Evolutionary conservation across 805 yeast species (phyloP).

Genomic region (Kregervanrija pseudodelftensis): DNA sequence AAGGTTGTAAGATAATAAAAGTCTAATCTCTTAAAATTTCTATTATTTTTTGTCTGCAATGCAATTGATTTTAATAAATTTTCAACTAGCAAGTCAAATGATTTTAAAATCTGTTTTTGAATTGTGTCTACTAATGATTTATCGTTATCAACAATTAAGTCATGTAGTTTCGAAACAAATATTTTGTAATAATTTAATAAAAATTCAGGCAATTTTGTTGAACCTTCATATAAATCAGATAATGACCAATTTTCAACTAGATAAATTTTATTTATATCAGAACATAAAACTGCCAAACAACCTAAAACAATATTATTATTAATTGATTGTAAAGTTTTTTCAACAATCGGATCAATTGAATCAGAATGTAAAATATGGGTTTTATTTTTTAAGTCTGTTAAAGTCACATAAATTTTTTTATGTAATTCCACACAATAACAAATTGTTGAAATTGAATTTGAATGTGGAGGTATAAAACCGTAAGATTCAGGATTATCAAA

Average conservation of each 20-base stretch:
- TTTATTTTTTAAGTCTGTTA: constrained; percentile 35
- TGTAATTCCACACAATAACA: constrained; percentile 43
- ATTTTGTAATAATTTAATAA: constrained; percentile 31
- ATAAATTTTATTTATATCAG: constrained; percentile 18
- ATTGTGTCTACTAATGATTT: constrained; percentile 18
- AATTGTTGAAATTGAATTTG: constrained; percentile 56
- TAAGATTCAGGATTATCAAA: constrained; percentile 20
- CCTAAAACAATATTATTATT: constrained; percentile 23
- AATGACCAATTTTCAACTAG: constrained; percentile 34
- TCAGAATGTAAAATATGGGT: constrained; percentile 28
- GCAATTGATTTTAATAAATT: constrained; percentile 36
- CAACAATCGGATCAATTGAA: constrained; percentile 22
- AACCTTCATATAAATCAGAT: constrained; percentile 23
- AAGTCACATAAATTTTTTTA: constrained; percentile 28
- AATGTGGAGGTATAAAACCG: constrained; percentile 57
- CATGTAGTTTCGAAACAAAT: constrained; percentile 27
- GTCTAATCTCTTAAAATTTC: constrained; percentile 12
- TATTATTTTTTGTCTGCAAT: constrained; percentile 23
- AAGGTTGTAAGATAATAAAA: constrained; percentile 32
- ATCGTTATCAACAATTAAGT: constrained; percentile 15
- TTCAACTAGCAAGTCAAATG: constrained; percentile 34
- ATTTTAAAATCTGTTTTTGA: constrained; percentile 28
- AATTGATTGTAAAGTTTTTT: constrained; percentile 11
- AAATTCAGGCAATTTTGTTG: constrained; percentile 32
- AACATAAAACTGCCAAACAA: constrained; percentile 18